phyloP scores from a whole-genome alignment of 352 stramenopile genomes.

The Phytophthora rubi region DNA sequence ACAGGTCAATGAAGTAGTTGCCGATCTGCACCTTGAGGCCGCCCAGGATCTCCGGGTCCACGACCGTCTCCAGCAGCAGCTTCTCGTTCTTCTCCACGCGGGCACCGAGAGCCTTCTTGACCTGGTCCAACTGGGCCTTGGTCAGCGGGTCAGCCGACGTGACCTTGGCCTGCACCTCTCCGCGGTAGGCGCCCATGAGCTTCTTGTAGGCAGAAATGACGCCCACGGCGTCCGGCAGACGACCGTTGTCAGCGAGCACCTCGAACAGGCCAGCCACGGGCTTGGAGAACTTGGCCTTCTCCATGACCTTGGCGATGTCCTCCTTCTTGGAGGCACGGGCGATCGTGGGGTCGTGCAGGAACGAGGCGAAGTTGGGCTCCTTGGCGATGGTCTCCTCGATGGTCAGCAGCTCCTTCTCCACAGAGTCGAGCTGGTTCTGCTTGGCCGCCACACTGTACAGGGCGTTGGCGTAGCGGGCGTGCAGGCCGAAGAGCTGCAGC shows the following conservation, averaged over 20 bases:
- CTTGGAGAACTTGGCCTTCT: slow-evolving; percentile 92
- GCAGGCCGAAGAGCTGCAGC: slow-evolving; percentile 96
- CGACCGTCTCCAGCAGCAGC: slow-evolving; percentile 91
- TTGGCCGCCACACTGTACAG: slow-evolving; percentile 96
- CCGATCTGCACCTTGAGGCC: slow-evolving; percentile 98
- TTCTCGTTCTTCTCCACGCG: slow-evolving; percentile 91
- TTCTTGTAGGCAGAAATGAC: slow-evolving; percentile 92
- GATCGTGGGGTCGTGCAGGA: slow-evolving; percentile 98
- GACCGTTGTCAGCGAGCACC: slow-evolving; percentile 96
- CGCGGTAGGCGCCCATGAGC: slow-evolving; percentile 96
- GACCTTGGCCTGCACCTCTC: slow-evolving; percentile 96
- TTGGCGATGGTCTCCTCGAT: slow-evolving; percentile 85
- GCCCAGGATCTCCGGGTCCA: slow-evolving; percentile 95
- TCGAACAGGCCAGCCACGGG: slow-evolving; percentile 96
- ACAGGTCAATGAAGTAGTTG: slow-evolving; percentile 98
- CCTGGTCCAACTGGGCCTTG: slow-evolving; percentile 92
- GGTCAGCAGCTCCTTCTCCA: slow-evolving; percentile 91
- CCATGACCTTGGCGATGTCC: slow-evolving; percentile 91
- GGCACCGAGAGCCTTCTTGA: slow-evolving; percentile 93
- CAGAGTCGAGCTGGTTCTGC: slow-evolving; percentile 78
- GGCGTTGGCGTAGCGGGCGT: slow-evolving; percentile 97
- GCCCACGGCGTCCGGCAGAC: slow-evolving; percentile 88
- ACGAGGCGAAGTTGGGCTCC: slow-evolving; percentile 91
- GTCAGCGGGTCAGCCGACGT: slow-evolving; percentile 94
- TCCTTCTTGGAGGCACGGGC: slow-evolving; percentile 94